Evolutionary conservation across 1,284 basidiomycete species (phyloP), one percentile per base, ranked within the genome.

Genomic region (Pseudomicrostroma phylloplanum): DNA sequence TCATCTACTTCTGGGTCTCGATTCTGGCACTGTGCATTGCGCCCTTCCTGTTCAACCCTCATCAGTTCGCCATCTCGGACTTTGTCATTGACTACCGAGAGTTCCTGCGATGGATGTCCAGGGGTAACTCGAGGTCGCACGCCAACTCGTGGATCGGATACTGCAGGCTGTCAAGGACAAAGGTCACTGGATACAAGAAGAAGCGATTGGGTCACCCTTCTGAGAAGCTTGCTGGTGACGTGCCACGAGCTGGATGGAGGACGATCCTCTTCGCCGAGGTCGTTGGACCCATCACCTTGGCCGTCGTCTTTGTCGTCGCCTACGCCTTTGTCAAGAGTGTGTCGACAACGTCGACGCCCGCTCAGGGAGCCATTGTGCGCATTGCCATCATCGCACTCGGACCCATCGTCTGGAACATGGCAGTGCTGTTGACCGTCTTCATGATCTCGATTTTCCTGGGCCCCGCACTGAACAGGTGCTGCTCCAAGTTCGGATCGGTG

Each of bases 391-490:
- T 98, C 70, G 86, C 94, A 11, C 82, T 98, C 19, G 94, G 94
- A 6, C 96, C 94, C 1, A 88, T 98, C 72, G 91, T 94, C 3
- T 96, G 88, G 87, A 98, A 98, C 79, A 91, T 91, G 21, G 90
- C 88, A 0, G 81, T 97, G 25, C 84, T 98, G 57, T 81, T 97
- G 67, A 82, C 87, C 12, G 82, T 93, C 62, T 97, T 98, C 86
- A 80, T 98, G 69, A 81, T 92, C 68, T 93, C 92, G 62, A 81
- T 97, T 65, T 90, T 94, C 86, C 84, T 96, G 25, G 93, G 94
- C 3, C 93, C 93, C 0, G 87, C 92, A 82, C 83, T 96, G 69
- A 89, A 92, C 80, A 86, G 87, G 23, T 80, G 79, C 76, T 80
- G 79, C 60, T 73, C 67, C 60, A 76, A 78, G 66, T 79, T 79